Percentiles rank a stretch among this genome's conserved stretches.
Conservation (phyloP, 23 red algal genomes). For the Gracilaria caudata region DNA sequence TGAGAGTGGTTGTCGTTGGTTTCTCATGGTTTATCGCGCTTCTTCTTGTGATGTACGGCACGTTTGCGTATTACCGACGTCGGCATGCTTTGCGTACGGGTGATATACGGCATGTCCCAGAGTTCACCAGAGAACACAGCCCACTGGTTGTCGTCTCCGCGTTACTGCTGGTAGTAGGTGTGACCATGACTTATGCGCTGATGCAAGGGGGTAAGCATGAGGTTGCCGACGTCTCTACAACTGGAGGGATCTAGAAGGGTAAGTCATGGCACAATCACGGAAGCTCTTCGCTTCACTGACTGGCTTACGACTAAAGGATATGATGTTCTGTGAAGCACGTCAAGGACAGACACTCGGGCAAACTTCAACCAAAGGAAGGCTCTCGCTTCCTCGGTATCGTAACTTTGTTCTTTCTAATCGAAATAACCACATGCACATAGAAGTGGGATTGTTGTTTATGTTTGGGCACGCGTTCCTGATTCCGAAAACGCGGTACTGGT, state of each 20-base stretch:
- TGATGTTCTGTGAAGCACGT: too few species aligned
- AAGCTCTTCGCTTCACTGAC: too few species aligned
- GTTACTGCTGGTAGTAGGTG: constrained; percentile 41
- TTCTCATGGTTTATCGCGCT: constrained; percentile 86
- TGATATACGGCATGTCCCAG: constrained; percentile 18
- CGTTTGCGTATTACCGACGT: constrained; percentile 78
- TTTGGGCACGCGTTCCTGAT: too few species aligned
- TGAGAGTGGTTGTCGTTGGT: constrained; percentile 67
- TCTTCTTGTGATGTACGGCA: constrained; percentile 73
- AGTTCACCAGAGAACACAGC: constrained; percentile 48
- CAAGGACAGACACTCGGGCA: too few species aligned
- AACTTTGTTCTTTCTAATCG: too few species aligned
- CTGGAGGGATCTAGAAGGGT: neutral
- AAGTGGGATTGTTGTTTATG: too few species aligned
- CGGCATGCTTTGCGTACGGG: constrained; percentile 75
- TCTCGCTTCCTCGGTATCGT: too few species aligned
- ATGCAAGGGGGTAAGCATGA: neutral
- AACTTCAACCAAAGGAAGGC: too few species aligned
- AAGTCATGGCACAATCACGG: too few species aligned
- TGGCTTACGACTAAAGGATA: too few species aligned
- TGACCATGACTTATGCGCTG: constrained; percentile 38
- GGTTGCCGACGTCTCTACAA: neutral
- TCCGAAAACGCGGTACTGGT: too few species aligned
- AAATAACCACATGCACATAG: too few species aligned
- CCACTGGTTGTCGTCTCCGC: constrained; percentile 42